Evolutionary conservation across 257 asterid species (phyloP).

Genomic region (Solanum etuberosum): DNA sequence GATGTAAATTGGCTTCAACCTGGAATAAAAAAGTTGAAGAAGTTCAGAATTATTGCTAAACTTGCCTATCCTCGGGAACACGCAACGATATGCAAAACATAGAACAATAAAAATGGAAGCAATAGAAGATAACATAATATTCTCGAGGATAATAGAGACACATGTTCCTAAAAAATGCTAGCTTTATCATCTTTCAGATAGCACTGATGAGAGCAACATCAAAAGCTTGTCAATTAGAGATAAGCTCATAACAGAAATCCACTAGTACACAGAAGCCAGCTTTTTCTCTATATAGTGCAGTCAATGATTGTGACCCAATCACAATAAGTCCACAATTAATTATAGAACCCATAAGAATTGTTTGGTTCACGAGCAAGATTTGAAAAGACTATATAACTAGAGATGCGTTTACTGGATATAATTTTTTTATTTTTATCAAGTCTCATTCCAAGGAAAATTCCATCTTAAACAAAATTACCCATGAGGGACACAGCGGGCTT

Average conservation of each 20-base stretch:
- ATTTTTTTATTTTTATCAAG: not conserved
- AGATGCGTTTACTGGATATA: not conserved
- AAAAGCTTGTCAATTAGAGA: not conserved
- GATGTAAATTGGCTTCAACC: conserved; percentile 22
- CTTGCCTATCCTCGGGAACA: not conserved
- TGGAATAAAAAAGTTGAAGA: conserved; percentile 6
- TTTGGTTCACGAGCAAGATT: not conserved
- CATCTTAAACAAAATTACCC: not conserved
- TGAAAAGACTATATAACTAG: not conserved
- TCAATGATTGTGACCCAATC: not conserved
- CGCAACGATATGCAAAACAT: not conserved
- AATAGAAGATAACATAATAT: not conserved
- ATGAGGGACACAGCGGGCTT: not conserved
- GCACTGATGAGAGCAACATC: not conserved
- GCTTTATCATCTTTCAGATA: not conserved
- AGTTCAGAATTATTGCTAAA: not conserved
- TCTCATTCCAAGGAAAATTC: not conserved
- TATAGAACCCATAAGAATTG: not conserved
- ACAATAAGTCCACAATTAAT: not conserved
- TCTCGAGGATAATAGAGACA: not conserved
- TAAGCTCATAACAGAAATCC: not conserved
- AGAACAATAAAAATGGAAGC: not conserved
- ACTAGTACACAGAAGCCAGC: not conserved
- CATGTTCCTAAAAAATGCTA: not conserved
- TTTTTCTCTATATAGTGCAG: not conserved